These are phyloP conservation scores for Exophiala bonariae DNA, from an alignment of 2,329 filamentous ascomycete species.

Conservation along the genomic window DNA sequence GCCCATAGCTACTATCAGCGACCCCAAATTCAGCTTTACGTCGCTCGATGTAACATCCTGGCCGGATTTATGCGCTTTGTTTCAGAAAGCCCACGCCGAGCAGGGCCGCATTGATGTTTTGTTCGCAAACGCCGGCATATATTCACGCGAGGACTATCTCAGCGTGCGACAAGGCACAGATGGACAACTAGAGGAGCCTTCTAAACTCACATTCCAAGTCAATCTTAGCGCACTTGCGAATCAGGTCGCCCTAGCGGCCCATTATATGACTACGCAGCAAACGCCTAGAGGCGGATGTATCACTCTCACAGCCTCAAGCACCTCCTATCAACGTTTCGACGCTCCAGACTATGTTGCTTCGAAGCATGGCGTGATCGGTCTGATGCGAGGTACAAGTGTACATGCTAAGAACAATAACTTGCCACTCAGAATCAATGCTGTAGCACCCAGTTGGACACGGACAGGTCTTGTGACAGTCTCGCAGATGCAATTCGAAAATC, in stretches of 20 bases:
- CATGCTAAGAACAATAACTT: slow-evolving; percentile 26
- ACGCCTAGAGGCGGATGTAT: slow-evolving; percentile 55
- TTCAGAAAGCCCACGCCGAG: slow-evolving; percentile 48
- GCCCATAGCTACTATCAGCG: slow-evolving; percentile 32
- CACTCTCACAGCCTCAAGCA: slow-evolving; percentile 54
- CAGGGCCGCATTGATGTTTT: slow-evolving; percentile 47
- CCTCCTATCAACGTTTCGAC: slow-evolving; percentile 28
- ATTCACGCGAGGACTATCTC: slow-evolving; percentile 48
- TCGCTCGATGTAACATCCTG: slow-evolving; percentile 54
- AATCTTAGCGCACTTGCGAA: slow-evolving; percentile 53
- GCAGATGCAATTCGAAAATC: slow-evolving; percentile 32
- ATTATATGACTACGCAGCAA: slow-evolving; percentile 49
- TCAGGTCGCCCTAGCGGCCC: slow-evolving; percentile 49
- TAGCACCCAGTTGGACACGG: slow-evolving; percentile 58
- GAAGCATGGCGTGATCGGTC: slow-evolving; percentile 58
- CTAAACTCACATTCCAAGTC: slow-evolving; percentile 46
- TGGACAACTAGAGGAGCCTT: slow-evolving; percentile 52
- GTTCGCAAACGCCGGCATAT: slow-evolving; percentile 58
- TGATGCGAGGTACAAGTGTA: slow-evolving; percentile 46
- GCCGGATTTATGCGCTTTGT: slow-evolving; percentile 51
- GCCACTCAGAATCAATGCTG: slow-evolving; percentile 56
- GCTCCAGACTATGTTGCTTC: slow-evolving; percentile 31
- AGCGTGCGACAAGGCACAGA: slow-evolving; percentile 48
- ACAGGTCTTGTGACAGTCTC: slow-evolving; percentile 30
- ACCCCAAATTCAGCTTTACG: slow-evolving; percentile 44